A percentile compares a stretch with the other conserved stretches of the same genome.
Conservation (phyloP, 176 grass and related monocot species). For the Triticum timopheevii region DNA sequence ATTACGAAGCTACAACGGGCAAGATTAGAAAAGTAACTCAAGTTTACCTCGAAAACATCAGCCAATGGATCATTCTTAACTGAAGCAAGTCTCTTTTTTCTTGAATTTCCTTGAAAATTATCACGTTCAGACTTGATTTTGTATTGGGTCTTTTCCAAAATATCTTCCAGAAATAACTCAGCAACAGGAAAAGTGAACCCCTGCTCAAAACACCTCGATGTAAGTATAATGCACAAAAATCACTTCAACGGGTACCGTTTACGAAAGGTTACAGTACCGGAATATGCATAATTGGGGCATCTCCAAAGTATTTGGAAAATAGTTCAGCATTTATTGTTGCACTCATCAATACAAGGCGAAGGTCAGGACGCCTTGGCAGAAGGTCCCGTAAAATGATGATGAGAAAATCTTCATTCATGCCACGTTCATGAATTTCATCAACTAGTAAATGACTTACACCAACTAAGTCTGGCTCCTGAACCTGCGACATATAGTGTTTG, state of each 20-base stretch:
- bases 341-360: slow-evolving; percentile 94
- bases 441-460: slow-evolving; percentile 88
- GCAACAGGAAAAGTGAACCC: slow-evolving; percentile 89
- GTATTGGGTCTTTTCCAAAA: slow-evolving; percentile 76
- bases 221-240: slow-evolving; percentile 19
- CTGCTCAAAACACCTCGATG: slow-evolving; percentile 40
- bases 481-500: slow-evolving; percentile 45
- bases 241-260: background rate
- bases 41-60: slow-evolving; percentile 76
- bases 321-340: slow-evolving; percentile 96
- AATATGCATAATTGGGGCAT: slow-evolving; percentile 85
- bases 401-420: slow-evolving; percentile 99
- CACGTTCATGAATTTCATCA: slow-evolving; percentile 98
- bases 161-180: slow-evolving; percentile 86
- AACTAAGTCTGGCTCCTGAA: slow-evolving; percentile 81
- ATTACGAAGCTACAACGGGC: background rate
- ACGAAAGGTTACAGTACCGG: slow-evolving; percentile 56
- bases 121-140: slow-evolving; percentile 77
- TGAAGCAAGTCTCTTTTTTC: slow-evolving; percentile 58
- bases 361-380: slow-evolving; percentile 74
- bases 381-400: slow-evolving; percentile 94
- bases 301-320: slow-evolving; percentile 91
- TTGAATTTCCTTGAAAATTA: slow-evolving; percentile 71
- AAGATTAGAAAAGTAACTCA: slow-evolving; percentile 18
- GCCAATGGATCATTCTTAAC: slow-evolving; percentile 77